Conservation (phyloP, 257 asterid genomes). For the Craterostigma plantagineum region DNA sequence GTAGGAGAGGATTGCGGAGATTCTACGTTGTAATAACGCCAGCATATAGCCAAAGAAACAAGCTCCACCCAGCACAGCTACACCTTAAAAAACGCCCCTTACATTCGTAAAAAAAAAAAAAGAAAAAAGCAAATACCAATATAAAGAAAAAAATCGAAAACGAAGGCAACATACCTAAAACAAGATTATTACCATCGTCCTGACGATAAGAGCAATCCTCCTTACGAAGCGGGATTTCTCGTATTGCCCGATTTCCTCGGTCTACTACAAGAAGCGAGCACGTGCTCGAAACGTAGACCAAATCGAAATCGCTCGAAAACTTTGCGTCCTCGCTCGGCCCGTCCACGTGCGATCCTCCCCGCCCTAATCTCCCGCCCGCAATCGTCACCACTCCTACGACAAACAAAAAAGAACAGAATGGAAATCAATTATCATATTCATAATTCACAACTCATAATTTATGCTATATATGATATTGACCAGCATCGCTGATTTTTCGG, state of each 20-base stretch:
- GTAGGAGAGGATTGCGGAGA: slow-evolving; percentile 29
- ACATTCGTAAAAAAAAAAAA: background rate
- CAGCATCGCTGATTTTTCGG: slow-evolving; percentile 65
- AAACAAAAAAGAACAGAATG: background rate
- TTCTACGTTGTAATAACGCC: slow-evolving; percentile 61
- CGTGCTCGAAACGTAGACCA: slow-evolving; percentile 55
- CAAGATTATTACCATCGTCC: slow-evolving; percentile 30
- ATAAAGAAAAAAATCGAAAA: background rate
- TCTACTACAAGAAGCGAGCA: slow-evolving; percentile 78
- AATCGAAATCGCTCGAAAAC: slow-evolving; percentile 73
- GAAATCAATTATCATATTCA: background rate
- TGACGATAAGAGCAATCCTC: slow-evolving; percentile 51
- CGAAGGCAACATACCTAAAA: slow-evolving; percentile 26
- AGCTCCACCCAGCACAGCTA: slow-evolving; percentile 68
- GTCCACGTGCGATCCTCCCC: slow-evolving; percentile 80
- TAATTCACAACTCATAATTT: background rate
- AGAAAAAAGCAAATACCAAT: slow-evolving; percentile 2
- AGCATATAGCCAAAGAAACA: slow-evolving; percentile 79
- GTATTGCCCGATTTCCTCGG: slow-evolving; percentile 83
- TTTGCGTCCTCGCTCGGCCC: slow-evolving; percentile 94
- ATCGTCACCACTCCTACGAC: slow-evolving; percentile 68
- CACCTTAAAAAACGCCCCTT: slow-evolving; percentile 26
- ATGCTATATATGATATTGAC: slow-evolving; percentile 16
- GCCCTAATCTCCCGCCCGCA: slow-evolving; percentile 68
- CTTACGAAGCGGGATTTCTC: slow-evolving; percentile 73